Conservation (phyloP, 106 monocot species). For the Apostasia shenzhenica region DNA sequence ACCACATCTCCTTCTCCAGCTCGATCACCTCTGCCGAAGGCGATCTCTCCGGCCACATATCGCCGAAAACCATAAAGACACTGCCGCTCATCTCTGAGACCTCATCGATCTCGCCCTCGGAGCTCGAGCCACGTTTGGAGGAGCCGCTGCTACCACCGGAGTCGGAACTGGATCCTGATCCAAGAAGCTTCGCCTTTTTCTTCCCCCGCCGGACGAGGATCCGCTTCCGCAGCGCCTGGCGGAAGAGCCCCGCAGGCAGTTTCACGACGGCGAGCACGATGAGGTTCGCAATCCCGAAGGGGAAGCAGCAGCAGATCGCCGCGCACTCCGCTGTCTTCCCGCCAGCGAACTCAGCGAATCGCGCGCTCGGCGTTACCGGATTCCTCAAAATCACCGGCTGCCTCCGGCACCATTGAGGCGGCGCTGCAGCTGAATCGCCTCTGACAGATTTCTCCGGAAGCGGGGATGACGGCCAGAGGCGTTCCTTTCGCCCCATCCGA, state of each 20-base stretch:
- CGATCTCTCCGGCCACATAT: background rate
- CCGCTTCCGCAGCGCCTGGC: constrained; percentile 9
- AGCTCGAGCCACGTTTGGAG: no score
- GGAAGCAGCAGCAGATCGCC: constrained; percentile 47
- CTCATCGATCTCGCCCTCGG: constrained; percentile 9
- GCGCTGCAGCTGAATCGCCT: no score
- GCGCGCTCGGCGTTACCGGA: background rate
- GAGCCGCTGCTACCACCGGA: no score
- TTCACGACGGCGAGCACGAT: constrained; percentile 30
- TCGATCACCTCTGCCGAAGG: constrained; percentile 23
- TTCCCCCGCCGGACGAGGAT: background rate
- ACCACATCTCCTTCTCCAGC: constrained; percentile 68
- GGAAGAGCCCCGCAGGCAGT: constrained; percentile 33
- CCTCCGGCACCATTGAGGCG: no score
- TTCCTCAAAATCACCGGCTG: no score
- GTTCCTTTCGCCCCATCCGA: no score
- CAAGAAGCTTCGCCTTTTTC: background rate
- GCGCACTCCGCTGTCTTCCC: constrained; percentile 53
- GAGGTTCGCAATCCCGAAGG: constrained; percentile 35
- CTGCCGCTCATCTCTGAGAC: constrained; percentile 37
- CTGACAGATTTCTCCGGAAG: no score
- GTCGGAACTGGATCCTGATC: no score
- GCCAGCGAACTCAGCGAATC: constrained; percentile 38
- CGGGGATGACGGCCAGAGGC: no score
- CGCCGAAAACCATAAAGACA: no score